Evolutionary conservation across 2,329 filamentous ascomycete genomes (phyloP), one percentile per base, ranked within the genome.

Genomic region (Eutypella sp.): DNA sequence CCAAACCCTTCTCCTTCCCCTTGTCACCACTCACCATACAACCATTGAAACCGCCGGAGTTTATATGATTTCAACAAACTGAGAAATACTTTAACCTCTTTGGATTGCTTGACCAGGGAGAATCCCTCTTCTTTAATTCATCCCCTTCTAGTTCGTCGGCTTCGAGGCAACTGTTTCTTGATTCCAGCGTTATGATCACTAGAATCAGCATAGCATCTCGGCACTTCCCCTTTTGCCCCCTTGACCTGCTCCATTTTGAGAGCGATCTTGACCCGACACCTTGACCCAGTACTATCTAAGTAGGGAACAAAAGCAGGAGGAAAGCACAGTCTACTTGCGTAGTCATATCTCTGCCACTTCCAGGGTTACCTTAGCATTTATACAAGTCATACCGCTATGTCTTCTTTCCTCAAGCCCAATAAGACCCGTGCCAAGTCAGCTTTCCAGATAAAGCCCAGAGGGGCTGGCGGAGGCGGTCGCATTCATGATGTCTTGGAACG

Each of bases 401-500:
- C 74, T 42, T 73, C 72, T 25, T 68, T 74, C 46, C 58, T 74
- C 42, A 72, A 66, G 37, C 68, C 71, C 44, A 61, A 63, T 24
- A 71, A 67, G 57, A 62, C 62, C 52, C 52, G 56, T 40, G 50
- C 47, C 15, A 63, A 63, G 55, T 50, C 58, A 37, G 55, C 60
- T 45, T 57, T 61, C 56, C 49, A 70, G 64, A 65, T 72, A 65
- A 68, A 64, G 49, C 73, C 70, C 47, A 64, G 65, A 51, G 71
- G 37, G 60, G 53, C 73, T n/a, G 76, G 74, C 45, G 66, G 72
- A 18, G 66, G 72, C 48, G 72, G 75, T 45, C 75, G 74, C 40
- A 72, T 79, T 60, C 71, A 75, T 43, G 75, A 79, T 54, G 52
- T 56, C 42, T 38, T 61, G 18, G 50, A 55, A 39, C 57, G 57